phyloP scores from a whole-genome alignment of 768 basidiomycete genomes.

The Strobilomyces dryophilus region DNA sequence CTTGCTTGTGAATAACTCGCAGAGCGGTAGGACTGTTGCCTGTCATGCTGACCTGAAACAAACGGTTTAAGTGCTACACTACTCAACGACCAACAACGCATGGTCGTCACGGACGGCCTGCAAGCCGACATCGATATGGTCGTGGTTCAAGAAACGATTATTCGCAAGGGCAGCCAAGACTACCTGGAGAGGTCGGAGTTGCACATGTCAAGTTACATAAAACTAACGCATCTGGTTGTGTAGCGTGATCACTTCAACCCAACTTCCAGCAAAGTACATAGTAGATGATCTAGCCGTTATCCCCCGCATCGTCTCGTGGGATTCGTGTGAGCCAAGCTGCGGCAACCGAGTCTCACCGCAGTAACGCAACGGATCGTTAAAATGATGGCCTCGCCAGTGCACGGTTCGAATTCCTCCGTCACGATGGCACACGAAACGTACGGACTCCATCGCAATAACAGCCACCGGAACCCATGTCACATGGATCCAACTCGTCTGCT shows the following conservation, averaged over 20 bases:
- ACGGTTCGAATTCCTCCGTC: background rate
- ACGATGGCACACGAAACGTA: no score
- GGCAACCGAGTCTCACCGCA: conserved; percentile 15
- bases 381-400: background rate
- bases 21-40: background rate
- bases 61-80: conserved; percentile 17
- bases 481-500: no score
- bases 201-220: conserved; percentile 24
- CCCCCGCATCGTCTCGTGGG: conserved; percentile 14
- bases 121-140: conserved; percentile 31
- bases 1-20: background rate
- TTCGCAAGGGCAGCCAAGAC: conserved; percentile 14
- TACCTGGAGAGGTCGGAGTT: conserved; percentile 8
- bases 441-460: background rate
- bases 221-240: background rate
- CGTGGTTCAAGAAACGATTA: conserved; percentile 19
- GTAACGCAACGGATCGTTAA: background rate
- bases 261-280: background rate
- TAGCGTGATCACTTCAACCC: conserved; percentile 1
- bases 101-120: conserved; percentile 24
- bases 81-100: conserved; percentile 20
- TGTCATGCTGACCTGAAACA: conserved; percentile 19
- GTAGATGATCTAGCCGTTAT: conserved; percentile 14
- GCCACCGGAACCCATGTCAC: no score
- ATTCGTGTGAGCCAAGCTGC: conserved; percentile 2